Conservation (phyloP, 78 protist species). For the slime mould (Dictyostelium discoideum) region dicty_2.7 NC_007090.3:2944001-2944500, state of each 20-base stretch:
- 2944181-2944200: slow-evolving; percentile 51
- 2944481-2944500: slow-evolving; percentile 98
- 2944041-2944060: neutral
- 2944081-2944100: neutral
- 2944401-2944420: slow-evolving; percentile 85
- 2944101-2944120: neutral
- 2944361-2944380: slow-evolving; percentile 96
- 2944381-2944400: slow-evolving; percentile 79
- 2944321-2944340: slow-evolving; percentile 95
- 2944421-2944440: slow-evolving; percentile 81
- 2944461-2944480: slow-evolving; percentile 97
- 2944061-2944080: neutral
- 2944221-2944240: slow-evolving; percentile 94
- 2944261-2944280: slow-evolving; percentile 52
- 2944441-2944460: slow-evolving; percentile 86
- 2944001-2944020: neutral
- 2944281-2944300: neutral
- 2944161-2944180: neutral
- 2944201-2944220: slow-evolving; percentile 84
- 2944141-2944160: neutral
- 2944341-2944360: slow-evolving; percentile 89
- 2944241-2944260: slow-evolving; percentile 70
- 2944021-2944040: neutral
- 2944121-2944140: neutral
- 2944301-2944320: slow-evolving; percentile 29